Percentiles rank a stretch among this genome's conserved stretches.
phyloP scores from a whole-genome alignment of 2,329 filamentous ascomycete genomes.

The Hypoxylon sp. region DNA sequence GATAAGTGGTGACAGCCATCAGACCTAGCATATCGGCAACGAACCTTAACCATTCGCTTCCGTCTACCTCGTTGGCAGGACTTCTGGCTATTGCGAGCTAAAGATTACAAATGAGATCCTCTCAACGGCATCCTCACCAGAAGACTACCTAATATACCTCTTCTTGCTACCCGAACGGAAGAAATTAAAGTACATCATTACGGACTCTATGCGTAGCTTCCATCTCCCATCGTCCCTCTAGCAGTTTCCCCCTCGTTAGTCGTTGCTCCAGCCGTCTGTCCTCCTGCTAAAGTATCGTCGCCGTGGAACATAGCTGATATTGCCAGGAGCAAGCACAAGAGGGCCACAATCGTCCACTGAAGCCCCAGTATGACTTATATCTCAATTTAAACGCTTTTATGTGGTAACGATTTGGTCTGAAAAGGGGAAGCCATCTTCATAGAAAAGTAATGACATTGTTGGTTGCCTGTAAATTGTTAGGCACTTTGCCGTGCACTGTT shows the following conservation, averaged over 20 bases:
- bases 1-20: too few species aligned
- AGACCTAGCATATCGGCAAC: too few species aligned
- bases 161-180: background rate
- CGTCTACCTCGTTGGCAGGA: too few species aligned
- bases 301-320: slow-evolving; percentile 13
- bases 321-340: slow-evolving; percentile 10
- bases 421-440: background rate
- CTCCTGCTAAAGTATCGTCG: background rate
- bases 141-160: too few species aligned
- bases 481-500: background rate
- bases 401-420: background rate
- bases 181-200: background rate
- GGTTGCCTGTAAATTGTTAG: background rate
- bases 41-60: too few species aligned
- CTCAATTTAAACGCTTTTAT: background rate
- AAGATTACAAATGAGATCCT: too few species aligned
- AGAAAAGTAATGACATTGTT: background rate
- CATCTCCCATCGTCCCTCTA: too few species aligned
- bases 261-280: background rate
- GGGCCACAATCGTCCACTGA: slow-evolving; percentile 16
- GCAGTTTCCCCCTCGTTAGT: background rate
- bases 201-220: too few species aligned
- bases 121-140: too few species aligned
- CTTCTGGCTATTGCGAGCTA: too few species aligned
- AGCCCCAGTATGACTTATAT: background rate